Conservation (phyloP, 305 asterid genomes). For the Fraxinus floribunda region DNA sequence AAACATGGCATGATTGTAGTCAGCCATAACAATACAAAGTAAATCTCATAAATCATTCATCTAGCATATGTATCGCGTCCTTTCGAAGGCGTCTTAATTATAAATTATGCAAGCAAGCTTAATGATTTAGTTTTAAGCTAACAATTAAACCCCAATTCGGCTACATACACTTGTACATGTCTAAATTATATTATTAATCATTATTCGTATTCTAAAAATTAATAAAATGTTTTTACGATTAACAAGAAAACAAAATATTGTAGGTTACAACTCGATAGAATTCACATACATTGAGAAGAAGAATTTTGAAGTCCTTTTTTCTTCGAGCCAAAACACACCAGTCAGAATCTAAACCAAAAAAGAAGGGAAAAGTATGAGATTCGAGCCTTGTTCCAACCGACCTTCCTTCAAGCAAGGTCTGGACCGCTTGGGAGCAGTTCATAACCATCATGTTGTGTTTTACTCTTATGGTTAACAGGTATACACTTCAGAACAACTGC, state of each 20-base stretch:
- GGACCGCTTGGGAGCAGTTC: conserved; percentile 62
- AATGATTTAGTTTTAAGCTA: not conserved
- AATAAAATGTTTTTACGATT: not conserved
- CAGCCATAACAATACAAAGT: too few relatives aligned
- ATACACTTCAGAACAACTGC: conserved; percentile 78
- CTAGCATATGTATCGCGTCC: not conserved
- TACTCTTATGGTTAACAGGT: conserved; percentile 43
- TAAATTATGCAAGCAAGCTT: not conserved
- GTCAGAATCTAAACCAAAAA: not conserved
- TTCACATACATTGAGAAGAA: not conserved
- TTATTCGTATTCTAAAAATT: not conserved
- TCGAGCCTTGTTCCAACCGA: not conserved
- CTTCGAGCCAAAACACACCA: not conserved
- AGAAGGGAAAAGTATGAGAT: not conserved
- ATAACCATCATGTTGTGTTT: conserved; percentile 66
- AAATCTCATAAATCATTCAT: too few relatives aligned
- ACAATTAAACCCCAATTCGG: not conserved
- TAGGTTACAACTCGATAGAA: not conserved
- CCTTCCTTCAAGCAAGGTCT: conserved; percentile 43
- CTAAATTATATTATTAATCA: not conserved
- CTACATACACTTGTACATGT: not conserved
- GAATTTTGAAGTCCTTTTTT: not conserved
- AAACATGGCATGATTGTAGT: not conserved
- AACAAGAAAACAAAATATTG: not conserved
- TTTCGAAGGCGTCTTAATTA: not conserved